Percentiles rank a stretch among this genome's conserved stretches.
These are phyloP conservation scores for Skeletonema costatum DNA, from an alignment of 108 stramenopile genomes.

Conservation along the genomic window DNA sequence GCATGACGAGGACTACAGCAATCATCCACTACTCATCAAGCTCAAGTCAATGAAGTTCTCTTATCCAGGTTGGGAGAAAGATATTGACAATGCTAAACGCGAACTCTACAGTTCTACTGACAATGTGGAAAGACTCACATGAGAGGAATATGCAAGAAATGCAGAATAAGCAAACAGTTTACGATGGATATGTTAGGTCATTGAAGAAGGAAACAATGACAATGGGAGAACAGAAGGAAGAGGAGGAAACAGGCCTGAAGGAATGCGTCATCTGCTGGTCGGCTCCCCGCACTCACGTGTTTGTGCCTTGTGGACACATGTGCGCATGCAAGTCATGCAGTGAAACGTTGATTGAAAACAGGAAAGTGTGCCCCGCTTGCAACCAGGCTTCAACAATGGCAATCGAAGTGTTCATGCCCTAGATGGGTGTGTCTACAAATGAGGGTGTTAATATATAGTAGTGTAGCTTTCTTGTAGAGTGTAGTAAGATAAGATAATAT, in stretches of 20 bases:
- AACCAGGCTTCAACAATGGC: background rate
- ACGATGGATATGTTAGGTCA: slow-evolving; percentile 3
- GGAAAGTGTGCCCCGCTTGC: background rate
- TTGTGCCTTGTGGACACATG: slow-evolving; percentile 50
- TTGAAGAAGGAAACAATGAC: background rate
- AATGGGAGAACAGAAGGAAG: background rate
- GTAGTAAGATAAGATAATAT: no score
- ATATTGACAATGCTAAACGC: slow-evolving; percentile 12
- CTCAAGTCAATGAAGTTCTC: slow-evolving; percentile 6
- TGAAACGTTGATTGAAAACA: background rate
- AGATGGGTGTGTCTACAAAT: background rate
- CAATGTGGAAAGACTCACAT: background rate
- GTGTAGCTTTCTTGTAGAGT: no score
- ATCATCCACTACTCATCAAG: slow-evolving; percentile 9
- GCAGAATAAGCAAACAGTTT: background rate
- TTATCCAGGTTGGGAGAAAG: slow-evolving; percentile 46
- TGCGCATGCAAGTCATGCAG: slow-evolving; percentile 38
- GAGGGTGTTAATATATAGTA: no score
- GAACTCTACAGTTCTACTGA: background rate
- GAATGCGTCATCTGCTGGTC: slow-evolving; percentile 32
- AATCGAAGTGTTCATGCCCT: background rate
- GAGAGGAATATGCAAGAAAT: slow-evolving; percentile 4
- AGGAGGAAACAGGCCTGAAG: background rate
- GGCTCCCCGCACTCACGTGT: slow-evolving; percentile 20
- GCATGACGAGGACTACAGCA: slow-evolving; percentile 3